Conservation (phyloP, 2,329 filamentous ascomycete species). For the Colletotrichum nymphaeae region DNA sequence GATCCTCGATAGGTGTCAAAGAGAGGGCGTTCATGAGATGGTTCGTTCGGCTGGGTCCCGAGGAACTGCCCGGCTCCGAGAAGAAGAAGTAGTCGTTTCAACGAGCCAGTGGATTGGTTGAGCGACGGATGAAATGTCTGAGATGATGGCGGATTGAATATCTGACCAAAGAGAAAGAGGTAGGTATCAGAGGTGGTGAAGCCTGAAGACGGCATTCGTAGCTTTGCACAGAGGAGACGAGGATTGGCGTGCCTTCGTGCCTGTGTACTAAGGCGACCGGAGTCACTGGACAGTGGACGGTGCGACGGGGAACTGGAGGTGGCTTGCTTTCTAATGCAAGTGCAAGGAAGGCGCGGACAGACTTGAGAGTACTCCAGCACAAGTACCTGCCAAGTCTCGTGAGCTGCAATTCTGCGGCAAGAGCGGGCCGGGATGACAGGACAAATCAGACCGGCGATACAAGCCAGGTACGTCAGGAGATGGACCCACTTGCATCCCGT, state of each 20-base stretch:
- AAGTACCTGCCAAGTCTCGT: conserved; percentile 27
- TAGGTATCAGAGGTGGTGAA: background rate
- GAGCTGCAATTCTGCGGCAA: conserved; percentile 10
- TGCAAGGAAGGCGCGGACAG: conserved; percentile 22
- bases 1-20: background rate
- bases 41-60: background rate
- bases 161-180: background rate
- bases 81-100: background rate
- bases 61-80: background rate
- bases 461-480: background rate
- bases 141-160: background rate
- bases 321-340: conserved; percentile 28
- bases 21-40: background rate
- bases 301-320: conserved; percentile 15
- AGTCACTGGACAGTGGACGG: too few relatives aligned
- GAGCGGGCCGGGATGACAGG: background rate
- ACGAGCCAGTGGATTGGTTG: background rate
- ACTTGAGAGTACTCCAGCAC: background rate
- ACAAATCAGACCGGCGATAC: conserved; percentile 13
- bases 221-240: background rate
- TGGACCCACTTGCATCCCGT: background rate
- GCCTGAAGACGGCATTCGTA: too few relatives aligned
- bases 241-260: background rate
- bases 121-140: conserved; percentile 2
- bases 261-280: background rate